Conservation (phyloP, 108 stramenopile genomes). For the Skeletonema potamos region DNA sequence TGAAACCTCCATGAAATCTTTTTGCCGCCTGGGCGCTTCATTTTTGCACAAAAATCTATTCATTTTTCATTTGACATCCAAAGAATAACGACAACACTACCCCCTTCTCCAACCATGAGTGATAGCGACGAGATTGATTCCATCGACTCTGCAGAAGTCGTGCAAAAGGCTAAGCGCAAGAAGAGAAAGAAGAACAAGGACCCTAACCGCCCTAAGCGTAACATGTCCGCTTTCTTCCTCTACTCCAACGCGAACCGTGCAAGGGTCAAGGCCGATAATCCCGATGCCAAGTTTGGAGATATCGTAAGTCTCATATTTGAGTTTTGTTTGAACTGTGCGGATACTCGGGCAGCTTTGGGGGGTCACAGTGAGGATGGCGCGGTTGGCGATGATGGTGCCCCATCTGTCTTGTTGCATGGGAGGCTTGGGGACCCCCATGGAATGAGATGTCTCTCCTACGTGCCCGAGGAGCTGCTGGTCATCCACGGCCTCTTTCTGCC, state of each 20-base stretch:
- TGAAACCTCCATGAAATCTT: slow-evolving; percentile 1
- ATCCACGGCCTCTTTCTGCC: background rate
- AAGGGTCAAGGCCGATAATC: slow-evolving; percentile 70
- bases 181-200: slow-evolving; percentile 57
- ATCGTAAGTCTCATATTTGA: slow-evolving; percentile 57
- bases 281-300: slow-evolving; percentile 78
- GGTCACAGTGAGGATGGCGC: background rate
- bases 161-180: slow-evolving; percentile 21
- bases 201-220: slow-evolving; percentile 78
- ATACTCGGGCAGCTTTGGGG: background rate
- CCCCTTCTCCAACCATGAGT: background rate
- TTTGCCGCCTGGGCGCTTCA: background rate
- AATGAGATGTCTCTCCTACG: background rate
- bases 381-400: slow-evolving; percentile 8
- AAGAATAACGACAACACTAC: background rate
- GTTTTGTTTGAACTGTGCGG: background rate
- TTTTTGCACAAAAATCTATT: background rate
- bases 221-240: slow-evolving; percentile 86
- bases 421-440: background rate
- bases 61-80: background rate
- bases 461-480: background rate
- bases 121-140: background rate
- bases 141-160: background rate
- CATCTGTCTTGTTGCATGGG: background rate
- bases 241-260: slow-evolving; percentile 75